phyloP scores from a whole-genome alignment of 306 rosid species.

The Inga leiocalycina region DNA sequence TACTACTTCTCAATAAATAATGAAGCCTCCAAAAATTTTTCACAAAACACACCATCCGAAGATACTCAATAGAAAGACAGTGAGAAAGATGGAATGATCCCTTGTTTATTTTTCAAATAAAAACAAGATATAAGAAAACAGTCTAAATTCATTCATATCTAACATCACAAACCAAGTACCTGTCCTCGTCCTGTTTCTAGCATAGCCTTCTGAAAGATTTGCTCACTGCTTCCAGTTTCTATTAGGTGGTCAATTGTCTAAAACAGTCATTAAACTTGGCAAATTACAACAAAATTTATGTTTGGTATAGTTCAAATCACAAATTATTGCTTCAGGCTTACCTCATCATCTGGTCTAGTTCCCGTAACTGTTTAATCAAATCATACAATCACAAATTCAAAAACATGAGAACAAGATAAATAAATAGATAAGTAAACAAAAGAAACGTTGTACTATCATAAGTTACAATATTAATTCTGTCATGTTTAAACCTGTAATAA shows the following conservation, averaged over 20 bases:
- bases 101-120: slow-evolving; percentile 9
- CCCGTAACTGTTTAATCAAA: slow-evolving; percentile 74
- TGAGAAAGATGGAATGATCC: background rate
- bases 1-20: background rate
- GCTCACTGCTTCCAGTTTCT: slow-evolving; percentile 98
- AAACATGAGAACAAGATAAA: slow-evolving; percentile 31
- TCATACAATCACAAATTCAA: slow-evolving; percentile 37
- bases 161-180: slow-evolving; percentile 48
- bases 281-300: slow-evolving; percentile 39
- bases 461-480: slow-evolving; percentile 26
- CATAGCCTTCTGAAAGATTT: slow-evolving; percentile 89
- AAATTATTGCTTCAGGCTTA: slow-evolving; percentile 44
- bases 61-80: background rate
- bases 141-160: background rate
- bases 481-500: slow-evolving; percentile 81
- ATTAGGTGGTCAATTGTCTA: slow-evolving; percentile 89
- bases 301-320: slow-evolving; percentile 20
- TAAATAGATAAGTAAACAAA: background rate
- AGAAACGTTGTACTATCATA: slow-evolving; percentile 4
- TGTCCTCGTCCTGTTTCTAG: slow-evolving; percentile 90
- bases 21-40: background rate
- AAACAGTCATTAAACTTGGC: slow-evolving; percentile 32
- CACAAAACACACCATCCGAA: no score
- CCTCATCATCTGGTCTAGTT: slow-evolving; percentile 95
- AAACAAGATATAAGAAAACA: background rate